Percentiles rank a stretch among this genome's conserved stretches.
Evolutionary conservation across 495 filamentous ascomycete species (phyloP).

Genomic region (Penicillium odoratum): DNA sequence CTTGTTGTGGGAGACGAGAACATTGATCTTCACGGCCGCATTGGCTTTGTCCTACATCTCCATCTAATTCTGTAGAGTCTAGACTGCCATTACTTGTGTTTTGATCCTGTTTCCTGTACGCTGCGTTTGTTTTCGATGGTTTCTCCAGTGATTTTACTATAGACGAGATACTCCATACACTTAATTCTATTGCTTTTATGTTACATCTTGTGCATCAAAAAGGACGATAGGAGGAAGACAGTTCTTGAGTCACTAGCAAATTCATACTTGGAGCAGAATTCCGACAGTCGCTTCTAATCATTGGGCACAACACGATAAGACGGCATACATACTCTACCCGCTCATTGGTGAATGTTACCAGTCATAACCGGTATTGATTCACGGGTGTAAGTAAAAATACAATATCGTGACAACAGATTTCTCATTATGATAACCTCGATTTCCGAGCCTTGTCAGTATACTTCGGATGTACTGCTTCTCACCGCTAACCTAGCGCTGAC

Average conservation of each 20-base stretch:
- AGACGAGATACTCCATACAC: constrained; percentile 6
- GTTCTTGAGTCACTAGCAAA: neutral
- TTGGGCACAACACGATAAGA: neutral
- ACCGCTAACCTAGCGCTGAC: constrained; percentile 11
- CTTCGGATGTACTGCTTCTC: constrained; percentile 7
- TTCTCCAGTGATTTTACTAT: constrained; percentile 12
- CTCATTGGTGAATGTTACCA: neutral
- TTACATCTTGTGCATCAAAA: neutral
- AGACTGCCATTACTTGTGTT: neutral
- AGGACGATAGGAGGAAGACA: neutral
- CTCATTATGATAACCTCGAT: constrained; percentile 10
- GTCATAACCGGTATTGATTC: constrained; percentile 8
- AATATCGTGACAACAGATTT: constrained; percentile 3
- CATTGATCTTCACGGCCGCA: constrained; percentile 7
- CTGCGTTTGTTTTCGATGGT: neutral
- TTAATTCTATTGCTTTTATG: constrained; percentile 1
- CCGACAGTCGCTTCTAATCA: neutral
- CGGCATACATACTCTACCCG: neutral
- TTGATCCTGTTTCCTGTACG: neutral
- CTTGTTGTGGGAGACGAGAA: constrained; percentile 4
- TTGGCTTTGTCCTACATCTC: constrained; percentile 5
- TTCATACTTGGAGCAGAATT: neutral
- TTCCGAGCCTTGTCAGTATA: constrained; percentile 5
- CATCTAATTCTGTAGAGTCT: constrained; percentile 13
- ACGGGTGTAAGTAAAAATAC: constrained; percentile 10